Base-by-base conservation (phyloP, 1,284 basidiomycete species). In the Papiliotrema flavescens region DNA sequence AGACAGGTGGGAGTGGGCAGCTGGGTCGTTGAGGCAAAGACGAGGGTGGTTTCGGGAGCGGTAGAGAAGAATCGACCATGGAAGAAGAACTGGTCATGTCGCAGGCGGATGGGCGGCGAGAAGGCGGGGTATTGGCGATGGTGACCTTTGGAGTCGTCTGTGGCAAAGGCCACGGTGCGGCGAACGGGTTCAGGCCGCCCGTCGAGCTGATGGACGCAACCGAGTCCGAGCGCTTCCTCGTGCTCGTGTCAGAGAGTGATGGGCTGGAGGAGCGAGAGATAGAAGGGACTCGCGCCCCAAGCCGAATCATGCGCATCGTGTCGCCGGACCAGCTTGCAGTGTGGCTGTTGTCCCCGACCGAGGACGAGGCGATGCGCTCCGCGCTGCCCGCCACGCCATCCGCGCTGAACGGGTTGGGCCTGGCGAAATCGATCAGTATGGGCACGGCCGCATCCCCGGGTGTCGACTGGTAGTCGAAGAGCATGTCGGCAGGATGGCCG, bases 1-100 rank as follows among this genome's bases (percentile, higher is more conserved):
- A 69, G 2, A 70, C 62, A 2, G 69, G 69, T 8, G 69, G 59
- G 13, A 68, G 52, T 4, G 52, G 52, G 9, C 49, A 52, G 2
- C 51, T 42, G 9, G 69, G 69, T 49, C 53, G 51, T 1, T 51
- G 36, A 3, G 69, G 69, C 7, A 71, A 53, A 3, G 59, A 60
- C 15, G 51, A 24, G 8, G 62, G 60, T 15, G 24, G 35, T 28
- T 59, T 56, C n/a, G 62, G 64, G 2, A 60, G 51, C 3, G 65
- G 55, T 13, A 63, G 41, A 11, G 59, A 54, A 5, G 51, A 49
- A 23, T 32, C 42, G 11, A 6, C 2, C 6, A 19, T 28, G 19
- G 41, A 35, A 19, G 24, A 24, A 26, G 17, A 17, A 19, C 19
- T 39, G 19, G 20, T 3, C 15, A 8, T 26, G 8, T 19, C 6